phyloP scores from a whole-genome alignment of 116 monocot genomes.

The Iris pallida region DNA sequence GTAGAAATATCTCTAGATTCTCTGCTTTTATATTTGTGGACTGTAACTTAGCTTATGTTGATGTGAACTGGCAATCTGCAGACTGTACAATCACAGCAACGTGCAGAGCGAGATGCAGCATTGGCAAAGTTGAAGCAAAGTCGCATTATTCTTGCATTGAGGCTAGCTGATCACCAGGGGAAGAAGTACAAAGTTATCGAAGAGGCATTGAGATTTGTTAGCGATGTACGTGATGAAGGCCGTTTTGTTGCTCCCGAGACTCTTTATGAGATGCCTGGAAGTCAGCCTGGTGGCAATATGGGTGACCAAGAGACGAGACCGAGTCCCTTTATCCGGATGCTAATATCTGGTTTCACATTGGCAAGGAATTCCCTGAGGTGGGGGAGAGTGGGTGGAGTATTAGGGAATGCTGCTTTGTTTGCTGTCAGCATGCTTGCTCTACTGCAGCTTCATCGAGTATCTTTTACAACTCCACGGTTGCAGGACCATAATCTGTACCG shows the following conservation, averaged over 20 bases:
- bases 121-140: conserved; percentile 74
- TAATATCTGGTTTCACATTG: conserved; percentile 46
- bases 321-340: conserved; percentile 30
- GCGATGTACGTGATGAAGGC: conserved; percentile 33
- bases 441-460: conserved; percentile 64
- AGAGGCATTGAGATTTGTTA: conserved; percentile 75
- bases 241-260: conserved; percentile 46
- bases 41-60: background rate
- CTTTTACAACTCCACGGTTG: conserved; percentile 7
- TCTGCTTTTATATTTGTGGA: too few relatives aligned
- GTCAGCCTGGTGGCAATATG: conserved; percentile 17
- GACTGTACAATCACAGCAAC: conserved; percentile 85
- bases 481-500: conserved; percentile 13
- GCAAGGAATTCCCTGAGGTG: conserved; percentile 49
- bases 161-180: conserved; percentile 71
- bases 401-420: conserved; percentile 83
- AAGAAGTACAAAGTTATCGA: conserved; percentile 76
- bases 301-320: conserved; percentile 11
- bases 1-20: too few relatives aligned
- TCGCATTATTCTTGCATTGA: conserved; percentile 76
- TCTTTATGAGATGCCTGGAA: conserved; percentile 24
- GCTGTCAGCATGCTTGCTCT: conserved; percentile 81
- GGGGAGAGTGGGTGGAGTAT: conserved; percentile 19
- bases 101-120: conserved; percentile 82
- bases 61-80: conserved; percentile 17